Base-by-base conservation (phyloP, 2,329 filamentous ascomycete genomes). In the Metarhizium rileyi region DNA sequence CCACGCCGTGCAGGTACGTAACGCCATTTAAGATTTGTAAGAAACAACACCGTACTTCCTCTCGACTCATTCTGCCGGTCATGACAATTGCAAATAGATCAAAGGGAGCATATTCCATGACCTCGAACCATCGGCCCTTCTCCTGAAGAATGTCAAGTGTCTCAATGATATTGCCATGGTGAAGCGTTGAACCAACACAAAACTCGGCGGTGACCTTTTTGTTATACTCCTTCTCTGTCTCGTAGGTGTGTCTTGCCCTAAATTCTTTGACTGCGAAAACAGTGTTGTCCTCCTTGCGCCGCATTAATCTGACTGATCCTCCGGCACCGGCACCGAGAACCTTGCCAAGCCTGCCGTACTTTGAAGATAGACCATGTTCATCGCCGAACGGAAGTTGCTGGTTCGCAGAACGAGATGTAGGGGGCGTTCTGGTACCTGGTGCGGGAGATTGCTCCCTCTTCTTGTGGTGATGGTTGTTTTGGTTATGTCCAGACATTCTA, bases 241-340 rank as follows among this genome's bases (percentile, higher is more conserved):
- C 93, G 68, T 96, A 95, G 0, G 86, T 83, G 67, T 98, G 91
- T 30, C 89, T 82, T 49, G 91, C 83, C 48, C 93, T 78, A 69
- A 98, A 98, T 63, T 98, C 91, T 68, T 98, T 98, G 48, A 97
- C 93, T 1, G 93, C 93, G 67, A 98, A 98, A 0, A 94, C 93
- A 6, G 88, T 89, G 25, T 86, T 86, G 62, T 98, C 93, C 55
- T 88, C 90, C 61, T 84, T 91, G 53, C 93, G 81, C 72, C 93
- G 96, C 84, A 98, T 89, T 46, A 98, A 70, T 56, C 91, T 81
- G 16, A 98, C 93, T 0, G 91, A 97, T 25, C 93, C 93, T 46
- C 93, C 93, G 26, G 93, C 93, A 25, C 93, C 93, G 26, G 91
- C 91, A 5, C 93, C 93, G 12, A 98, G 76, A 1, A 97, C 88